Evolutionary conservation across 345 rosid genomes (phyloP).

Genomic region (Arabis alpina): DNA sequence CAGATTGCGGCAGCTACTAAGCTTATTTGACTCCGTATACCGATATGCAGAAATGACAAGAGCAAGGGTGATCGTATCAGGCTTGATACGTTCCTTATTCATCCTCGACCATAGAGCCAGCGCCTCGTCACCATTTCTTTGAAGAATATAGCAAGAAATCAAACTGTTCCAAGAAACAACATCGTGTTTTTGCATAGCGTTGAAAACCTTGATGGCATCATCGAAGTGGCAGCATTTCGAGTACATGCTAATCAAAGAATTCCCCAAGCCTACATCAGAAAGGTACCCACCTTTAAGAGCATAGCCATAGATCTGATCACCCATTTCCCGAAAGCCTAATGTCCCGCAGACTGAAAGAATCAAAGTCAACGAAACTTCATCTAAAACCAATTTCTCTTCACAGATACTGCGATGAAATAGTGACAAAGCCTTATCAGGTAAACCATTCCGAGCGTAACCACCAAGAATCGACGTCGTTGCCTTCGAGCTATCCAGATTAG

Average conservation of each 20-base stretch:
- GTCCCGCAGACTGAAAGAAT: conserved; percentile 70
- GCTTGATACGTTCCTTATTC: conserved; percentile 48
- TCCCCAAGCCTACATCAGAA: conserved; percentile 61
- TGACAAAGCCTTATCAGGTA: conserved; percentile 68
- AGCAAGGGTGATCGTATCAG: conserved; percentile 58
- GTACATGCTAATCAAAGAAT: conserved; percentile 77
- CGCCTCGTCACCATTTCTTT: conserved; percentile 71
- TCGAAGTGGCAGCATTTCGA: conserved; percentile 58
- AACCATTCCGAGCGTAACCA: conserved; percentile 74
- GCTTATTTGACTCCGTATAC: conserved; percentile 54
- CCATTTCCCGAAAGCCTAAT: conserved; percentile 70
- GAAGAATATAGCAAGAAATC: conserved; percentile 68
- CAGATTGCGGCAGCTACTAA: conserved; percentile 57
- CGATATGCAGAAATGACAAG: conserved; percentile 63
- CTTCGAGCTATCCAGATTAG: conserved; percentile 48
- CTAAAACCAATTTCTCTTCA: conserved; percentile 57
- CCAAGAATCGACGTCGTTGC: conserved; percentile 73
- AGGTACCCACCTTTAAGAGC: conserved; percentile 61
- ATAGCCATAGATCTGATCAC: conserved; percentile 67
- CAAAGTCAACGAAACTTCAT: conserved; percentile 65
- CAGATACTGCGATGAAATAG: conserved; percentile 47
- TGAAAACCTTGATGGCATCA: conserved; percentile 58
- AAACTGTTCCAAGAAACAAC: conserved; percentile 81
- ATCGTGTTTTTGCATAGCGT: conserved; percentile 54
- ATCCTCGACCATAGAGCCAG: conserved; percentile 63